Evolutionary conservation across 2,329 filamentous ascomycete species (phyloP), one percentile per base, ranked within the genome.

Genomic region (Claviceps spartinae): DNA sequence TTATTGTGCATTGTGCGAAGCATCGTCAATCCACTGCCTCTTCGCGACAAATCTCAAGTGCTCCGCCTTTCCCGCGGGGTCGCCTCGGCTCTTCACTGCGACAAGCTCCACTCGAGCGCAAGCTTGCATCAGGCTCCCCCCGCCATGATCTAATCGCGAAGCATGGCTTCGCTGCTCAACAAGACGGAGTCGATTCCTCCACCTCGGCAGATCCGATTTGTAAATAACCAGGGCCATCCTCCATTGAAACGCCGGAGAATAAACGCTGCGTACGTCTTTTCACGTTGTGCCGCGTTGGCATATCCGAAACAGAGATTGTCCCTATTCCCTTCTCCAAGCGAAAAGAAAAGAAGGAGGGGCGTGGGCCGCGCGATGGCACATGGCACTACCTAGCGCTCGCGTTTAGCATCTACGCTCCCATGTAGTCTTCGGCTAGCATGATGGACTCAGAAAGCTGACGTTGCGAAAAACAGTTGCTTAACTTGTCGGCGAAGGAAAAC

Each of bases 151-250:
- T 59, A 48, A 34, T 34, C 30, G 50, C 50, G 20, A 61, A 68
- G 62, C 56, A 77, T 77, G 74, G 68, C 72, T 57, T 69, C 71
- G 53, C 63, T 71, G 60, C 65, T 69, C 59, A 72, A 72, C 56
- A 62, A 62, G 60, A 60, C 63, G 60, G 65, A 67, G 54, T 59
- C 62, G 69, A 61, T 57, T 57, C 63, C 58, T 55, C 69, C 73
- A 52, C 81, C 51, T 40, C 54, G 78, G 65, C 76, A 78, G 64
- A 86, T 88, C 59, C 83, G 86, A 60, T 91, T 90, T 65, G 86
- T 91, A 60, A 86, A 88, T 57, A 88, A 83, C 61, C 85, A 89
- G 68, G 86, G 86, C 56, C 84, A 87, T 58, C 86, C 86, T 48
- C 85, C 86, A 55, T 83, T 84, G 26, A 91, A 90, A 68, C 76